Evolutionary conservation across 2,329 filamentous ascomycete genomes (phyloP).

Genomic region (Colletotrichum simmondsii): DNA sequence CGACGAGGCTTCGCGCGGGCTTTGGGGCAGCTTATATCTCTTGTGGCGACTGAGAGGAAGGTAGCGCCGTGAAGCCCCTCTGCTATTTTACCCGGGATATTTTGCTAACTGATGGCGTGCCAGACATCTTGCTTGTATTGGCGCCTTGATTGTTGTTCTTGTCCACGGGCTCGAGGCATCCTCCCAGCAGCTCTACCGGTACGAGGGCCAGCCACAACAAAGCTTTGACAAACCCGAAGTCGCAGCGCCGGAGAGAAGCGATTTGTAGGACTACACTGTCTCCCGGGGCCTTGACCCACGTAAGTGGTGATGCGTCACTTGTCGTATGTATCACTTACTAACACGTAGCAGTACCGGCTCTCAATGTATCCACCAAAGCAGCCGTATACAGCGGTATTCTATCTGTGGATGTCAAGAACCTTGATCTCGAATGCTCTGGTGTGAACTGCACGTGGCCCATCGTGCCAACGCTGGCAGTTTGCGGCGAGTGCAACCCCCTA

Average conservation of each 20-base stretch:
- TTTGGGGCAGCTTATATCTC: constrained; percentile 47
- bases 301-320: constrained; percentile 6
- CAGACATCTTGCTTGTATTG: constrained; percentile 51
- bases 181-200: constrained; percentile 50
- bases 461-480: constrained; percentile 49
- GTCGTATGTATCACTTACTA: neutral
- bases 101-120: neutral
- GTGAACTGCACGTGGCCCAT: constrained; percentile 49
- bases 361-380: constrained; percentile 48
- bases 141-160: constrained; percentile 48
- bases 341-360: constrained; percentile 35
- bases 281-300: constrained; percentile 34
- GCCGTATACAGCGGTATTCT: constrained; percentile 51
- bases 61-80: constrained; percentile 34
- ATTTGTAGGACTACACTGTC: constrained; percentile 48
- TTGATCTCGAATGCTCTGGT: constrained; percentile 43
- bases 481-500: constrained; percentile 43
- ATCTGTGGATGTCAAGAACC: constrained; percentile 39
- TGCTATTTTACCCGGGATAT: too few relatives aligned
- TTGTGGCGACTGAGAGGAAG: constrained; percentile 48
- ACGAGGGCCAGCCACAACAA: constrained; percentile 40
- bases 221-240: constrained; percentile 36
- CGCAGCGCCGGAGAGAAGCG: constrained; percentile 45
- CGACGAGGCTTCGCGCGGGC: constrained; percentile 49
- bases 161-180: constrained; percentile 52